Evolutionary conservation across 257 asterid genomes (phyloP).

Genomic region (Rehmannia glutinosa): DNA sequence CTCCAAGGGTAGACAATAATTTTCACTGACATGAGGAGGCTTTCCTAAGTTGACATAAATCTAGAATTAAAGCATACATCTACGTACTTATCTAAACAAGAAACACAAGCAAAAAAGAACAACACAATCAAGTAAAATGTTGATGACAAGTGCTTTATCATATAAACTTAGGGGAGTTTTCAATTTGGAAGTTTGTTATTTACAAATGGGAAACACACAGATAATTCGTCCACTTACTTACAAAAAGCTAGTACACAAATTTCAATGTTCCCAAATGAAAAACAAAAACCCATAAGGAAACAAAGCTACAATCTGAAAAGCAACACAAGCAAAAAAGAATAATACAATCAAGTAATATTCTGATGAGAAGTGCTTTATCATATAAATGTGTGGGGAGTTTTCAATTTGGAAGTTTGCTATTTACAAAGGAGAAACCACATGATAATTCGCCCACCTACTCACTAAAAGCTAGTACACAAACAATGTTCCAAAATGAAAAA

Average conservation of each 20-base stretch:
- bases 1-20: background rate
- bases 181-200: conserved; percentile 26
- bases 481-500: conserved; percentile 23
- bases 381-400: conserved; percentile 15
- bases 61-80: background rate
- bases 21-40: background rate
- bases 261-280: conserved; percentile 25
- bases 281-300: conserved; percentile 3
- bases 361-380: conserved; percentile 13
- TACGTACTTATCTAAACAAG: background rate
- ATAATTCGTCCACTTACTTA: conserved; percentile 14
- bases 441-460: conserved; percentile 15
- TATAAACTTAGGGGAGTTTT: conserved; percentile 17
- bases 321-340: conserved; percentile 17
- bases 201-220: conserved; percentile 30
- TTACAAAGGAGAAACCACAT: conserved; percentile 33
- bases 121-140: background rate
- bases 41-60: background rate
- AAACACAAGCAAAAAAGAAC: background rate
- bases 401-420: conserved; percentile 25
- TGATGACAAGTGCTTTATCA: conserved; percentile 14
- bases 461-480: conserved; percentile 17
- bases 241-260: conserved; percentile 19
- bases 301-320: conserved; percentile 29
- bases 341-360: background rate